Conservation (phyloP, 2,329 filamentous ascomycete species). For the Drechmeria coniospora region DNA sequence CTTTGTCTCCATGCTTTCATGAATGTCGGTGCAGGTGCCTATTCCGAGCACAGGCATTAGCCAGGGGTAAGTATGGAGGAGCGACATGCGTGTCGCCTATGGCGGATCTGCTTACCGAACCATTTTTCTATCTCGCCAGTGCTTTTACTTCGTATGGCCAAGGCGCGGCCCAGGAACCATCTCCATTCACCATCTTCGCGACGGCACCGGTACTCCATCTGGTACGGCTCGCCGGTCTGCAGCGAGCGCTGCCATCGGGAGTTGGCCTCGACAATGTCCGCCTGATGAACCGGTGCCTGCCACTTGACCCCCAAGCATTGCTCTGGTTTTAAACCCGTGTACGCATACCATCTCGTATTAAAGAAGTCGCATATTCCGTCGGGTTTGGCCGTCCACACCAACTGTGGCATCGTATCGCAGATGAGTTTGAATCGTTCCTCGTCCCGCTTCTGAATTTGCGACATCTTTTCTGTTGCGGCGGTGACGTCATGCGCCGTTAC, state of each 20-base stretch:
- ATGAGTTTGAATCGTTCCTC: constrained; percentile 62
- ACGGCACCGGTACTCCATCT: constrained; percentile 54
- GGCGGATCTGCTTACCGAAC: constrained; percentile 45
- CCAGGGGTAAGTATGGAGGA: too few species aligned
- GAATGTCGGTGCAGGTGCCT: constrained; percentile 62
- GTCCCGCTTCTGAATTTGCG: constrained; percentile 52
- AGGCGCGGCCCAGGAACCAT: constrained; percentile 63
- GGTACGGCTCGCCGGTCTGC: constrained; percentile 51
- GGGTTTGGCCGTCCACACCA: constrained; percentile 59
- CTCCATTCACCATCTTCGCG: constrained; percentile 55
- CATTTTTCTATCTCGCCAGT: constrained; percentile 59
- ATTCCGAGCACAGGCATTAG: neutral
- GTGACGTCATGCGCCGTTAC: constrained; percentile 62
- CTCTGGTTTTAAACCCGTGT: constrained; percentile 51
- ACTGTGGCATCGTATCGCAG: constrained; percentile 55
- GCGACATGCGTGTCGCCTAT: too few species aligned
- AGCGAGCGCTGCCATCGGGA: constrained; percentile 47
- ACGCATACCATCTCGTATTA: constrained; percentile 65
- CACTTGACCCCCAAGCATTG: constrained; percentile 48
- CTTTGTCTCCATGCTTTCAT: constrained; percentile 56
- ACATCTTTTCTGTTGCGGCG: constrained; percentile 51
- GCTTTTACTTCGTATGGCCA: constrained; percentile 50
- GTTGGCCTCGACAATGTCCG: constrained; percentile 44
- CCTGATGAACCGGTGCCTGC: constrained; percentile 51
- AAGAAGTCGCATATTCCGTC: constrained; percentile 59